Evolutionary conservation across 2,329 filamentous ascomycete species (phyloP), one percentile per base, ranked within the genome.

Genomic region (Chaetomium sp.): DNA sequence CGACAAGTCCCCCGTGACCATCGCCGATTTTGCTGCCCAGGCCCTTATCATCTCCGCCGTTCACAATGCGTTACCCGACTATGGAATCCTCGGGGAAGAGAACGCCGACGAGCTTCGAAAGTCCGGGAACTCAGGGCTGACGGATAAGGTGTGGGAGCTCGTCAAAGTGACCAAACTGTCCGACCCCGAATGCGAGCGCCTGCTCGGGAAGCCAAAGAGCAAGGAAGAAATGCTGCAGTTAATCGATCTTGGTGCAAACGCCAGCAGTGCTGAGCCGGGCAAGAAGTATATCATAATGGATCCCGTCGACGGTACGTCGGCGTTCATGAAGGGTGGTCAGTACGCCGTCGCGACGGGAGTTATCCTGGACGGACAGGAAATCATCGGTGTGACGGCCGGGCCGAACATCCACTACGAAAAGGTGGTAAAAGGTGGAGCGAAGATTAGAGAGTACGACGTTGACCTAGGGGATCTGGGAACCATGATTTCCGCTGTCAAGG

Each of bases 291-390:
- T 67, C 67, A 62, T 65, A 0, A 59, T 70, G 47, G 69, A 70
- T 47, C 69, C 69, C 21, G 66, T 70, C 25, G 69, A 70, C 33
- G 69, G 69, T 21, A 70, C 69, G 38, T 67, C 65, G 4, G 56
- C 62, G 9, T 70, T 70, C 31, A 50, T 68, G 42, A 49, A 64
- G 33, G 50, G 55, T 16, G 64, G 68, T 45, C 69, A 70, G 38
- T 70, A 69, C 59, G 69, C 67, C 38, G 59, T 70, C 16, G 55
- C 54, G 5, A 57, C 69, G 4, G 67, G 62, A 10, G 45, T 70
- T n/a, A 49, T 70, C 12, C 4, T 23, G 29, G 8, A 55, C 29
- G 53, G 51, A 7, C 7, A 16, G 29, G 53, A 33, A 29, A 31
- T 55, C 4, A 12, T 55, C 7, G 53, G 53, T 5, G 53, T 55